A percentile compares a stretch with the other conserved stretches of the same genome.
Conservation (phyloP, 1,139 yeast species). For the Kluyveromyces sp. region DNA sequence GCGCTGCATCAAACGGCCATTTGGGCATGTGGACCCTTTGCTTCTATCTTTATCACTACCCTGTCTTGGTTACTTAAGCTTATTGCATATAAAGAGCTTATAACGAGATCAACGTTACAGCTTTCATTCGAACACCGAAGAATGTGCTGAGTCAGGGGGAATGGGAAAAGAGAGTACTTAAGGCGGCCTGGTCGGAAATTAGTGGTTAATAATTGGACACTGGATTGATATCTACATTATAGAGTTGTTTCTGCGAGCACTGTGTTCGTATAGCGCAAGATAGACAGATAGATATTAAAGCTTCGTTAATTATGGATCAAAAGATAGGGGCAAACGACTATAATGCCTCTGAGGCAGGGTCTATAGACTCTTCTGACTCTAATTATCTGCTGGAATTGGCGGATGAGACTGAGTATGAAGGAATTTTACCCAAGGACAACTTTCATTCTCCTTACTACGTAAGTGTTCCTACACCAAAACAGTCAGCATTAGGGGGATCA, state of each 20-base stretch:
- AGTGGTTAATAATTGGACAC: neutral
- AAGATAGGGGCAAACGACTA: neutral
- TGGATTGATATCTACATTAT: neutral
- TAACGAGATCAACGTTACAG: neutral
- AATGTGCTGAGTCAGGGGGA: neutral
- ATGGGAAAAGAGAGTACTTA: neutral
- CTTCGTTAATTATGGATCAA: neutral
- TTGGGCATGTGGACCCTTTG: neutral
- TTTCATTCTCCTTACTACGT: conserved; percentile 34
- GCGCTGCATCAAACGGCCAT: too few relatives aligned
- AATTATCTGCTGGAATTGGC: conserved; percentile 23
- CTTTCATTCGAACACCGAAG: neutral
- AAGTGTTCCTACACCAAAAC: conserved; percentile 32
- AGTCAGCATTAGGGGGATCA: conserved; percentile 11
- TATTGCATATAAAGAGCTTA: neutral
- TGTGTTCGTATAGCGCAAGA: neutral
- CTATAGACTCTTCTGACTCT: conserved; percentile 21
- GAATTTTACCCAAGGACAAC: conserved; percentile 32
- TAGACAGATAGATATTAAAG: neutral
- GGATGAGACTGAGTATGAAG: conserved; percentile 18
- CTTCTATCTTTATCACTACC: neutral
- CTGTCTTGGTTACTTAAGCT: neutral
- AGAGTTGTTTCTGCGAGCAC: neutral
- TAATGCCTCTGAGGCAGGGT: conserved; percentile 8
- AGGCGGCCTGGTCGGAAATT: neutral